Evolutionary conservation across 768 basidiomycete genomes (phyloP), one percentile per base, ranked within the genome.

Genomic region (Agaricus blazei): DNA sequence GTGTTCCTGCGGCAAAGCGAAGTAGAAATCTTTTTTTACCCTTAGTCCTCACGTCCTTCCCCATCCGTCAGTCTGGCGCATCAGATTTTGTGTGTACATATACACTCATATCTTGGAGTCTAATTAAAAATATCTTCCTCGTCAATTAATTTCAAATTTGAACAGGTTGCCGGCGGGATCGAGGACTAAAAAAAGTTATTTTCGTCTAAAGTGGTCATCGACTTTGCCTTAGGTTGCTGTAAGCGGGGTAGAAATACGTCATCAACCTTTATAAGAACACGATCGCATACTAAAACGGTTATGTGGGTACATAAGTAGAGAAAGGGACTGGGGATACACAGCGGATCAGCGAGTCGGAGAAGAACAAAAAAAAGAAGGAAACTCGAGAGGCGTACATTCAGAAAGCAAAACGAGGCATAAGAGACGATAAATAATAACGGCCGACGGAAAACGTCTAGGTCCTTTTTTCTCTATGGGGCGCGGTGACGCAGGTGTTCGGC

Each of bases 211-310:
- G 36, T 23, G 12, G 24, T 34, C 29, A 48, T 24, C 36, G 36
- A 27, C 24, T 28, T 34, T 40, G 36, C 29, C 52, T 23, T n/a
- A 9, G 36, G 15, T 43, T 34, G 7, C 27, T 43, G 29, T 27
- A 52, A 43, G 43, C 43, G 23, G 11, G 23, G 2, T 34, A 29
- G 7, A 34, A 34, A 42, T 55, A 55, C 54, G 54, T 55, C 54
- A 48, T 27, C 29, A 1, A 19, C 15, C 26, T 28, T 29, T 52
- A 31, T n/a, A 46, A 23, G 45, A 45, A 45, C 23, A 45, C 46
- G 38, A 23, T 55, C 14, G 28, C 9, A 48, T 55, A 55, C 46
- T 48, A 48, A 55, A 55, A 55, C 8, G 54, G 54, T 40, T 48
- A 26, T 48, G 47, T 19, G 46, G 38, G 8, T 42, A 46, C 41